These are phyloP conservation scores for Mycena haematopus DNA, from an alignment of 768 basidiomycete genomes.

Conservation along the genomic window DNA sequence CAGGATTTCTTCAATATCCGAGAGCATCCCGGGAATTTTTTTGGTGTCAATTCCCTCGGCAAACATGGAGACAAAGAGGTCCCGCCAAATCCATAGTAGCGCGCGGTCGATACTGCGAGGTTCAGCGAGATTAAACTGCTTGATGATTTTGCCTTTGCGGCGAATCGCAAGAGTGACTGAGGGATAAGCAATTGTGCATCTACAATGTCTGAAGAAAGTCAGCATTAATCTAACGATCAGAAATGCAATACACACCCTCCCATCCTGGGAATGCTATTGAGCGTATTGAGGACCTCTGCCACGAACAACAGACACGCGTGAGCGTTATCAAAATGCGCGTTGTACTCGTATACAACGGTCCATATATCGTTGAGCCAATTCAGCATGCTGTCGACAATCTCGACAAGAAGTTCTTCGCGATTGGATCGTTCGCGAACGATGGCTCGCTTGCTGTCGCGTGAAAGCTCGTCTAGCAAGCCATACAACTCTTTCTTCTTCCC, in stretches of 20 bases:
- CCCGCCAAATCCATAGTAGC: conserved; percentile 60
- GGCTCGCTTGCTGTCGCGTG: conserved; percentile 58
- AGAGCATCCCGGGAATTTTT: conserved; percentile 57
- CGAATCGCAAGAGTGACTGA: conserved; percentile 54
- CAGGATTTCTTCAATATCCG: conserved; percentile 59
- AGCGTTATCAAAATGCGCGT: conserved; percentile 54
- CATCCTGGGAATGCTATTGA: conserved; percentile 43
- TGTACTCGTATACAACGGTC: conserved; percentile 64
- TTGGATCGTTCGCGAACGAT: conserved; percentile 60
- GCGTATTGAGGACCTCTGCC: conserved; percentile 48
- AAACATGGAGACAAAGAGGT: conserved; percentile 65
- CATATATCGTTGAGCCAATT: conserved; percentile 72
- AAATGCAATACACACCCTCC: conserved; percentile 43
- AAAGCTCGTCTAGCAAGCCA: conserved; percentile 56
- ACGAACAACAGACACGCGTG: conserved; percentile 55
- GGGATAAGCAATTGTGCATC: conserved; percentile 55
- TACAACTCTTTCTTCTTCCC: conserved; percentile 63
- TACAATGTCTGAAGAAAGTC: conserved; percentile 49
- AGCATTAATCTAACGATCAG: neutral
- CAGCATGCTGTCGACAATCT: conserved; percentile 60
- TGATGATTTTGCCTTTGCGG: conserved; percentile 51
- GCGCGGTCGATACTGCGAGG: conserved; percentile 52
- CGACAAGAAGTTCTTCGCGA: conserved; percentile 59
- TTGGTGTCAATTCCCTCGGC: conserved; percentile 41
- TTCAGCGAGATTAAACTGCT: conserved; percentile 55